Base-by-base conservation (phyloP, 2,329 filamentous ascomycete species). In the Ascomycota sp. region DNA sequence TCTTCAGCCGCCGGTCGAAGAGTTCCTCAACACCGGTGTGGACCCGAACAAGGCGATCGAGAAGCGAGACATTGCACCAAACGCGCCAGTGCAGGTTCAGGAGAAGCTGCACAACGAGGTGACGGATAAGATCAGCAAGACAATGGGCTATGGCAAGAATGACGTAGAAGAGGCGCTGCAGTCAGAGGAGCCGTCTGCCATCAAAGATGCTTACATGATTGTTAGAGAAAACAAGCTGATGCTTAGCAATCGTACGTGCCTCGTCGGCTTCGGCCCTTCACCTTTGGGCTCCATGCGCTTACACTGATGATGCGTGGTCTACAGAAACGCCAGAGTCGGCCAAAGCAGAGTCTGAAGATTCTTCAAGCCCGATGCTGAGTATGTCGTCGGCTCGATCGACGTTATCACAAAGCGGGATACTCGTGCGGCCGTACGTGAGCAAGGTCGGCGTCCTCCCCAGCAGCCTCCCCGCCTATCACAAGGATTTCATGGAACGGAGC, bases 171-270 rank as follows among this genome's bases (percentile, higher is more conserved):
- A 95, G 54, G 86, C 89, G 16, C 61, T 98, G 40, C 76, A 78
- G 47, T 83, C 82, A 36, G 74, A 89, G 35, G 89, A 98, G 52
- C 89, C 89, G 9, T 95, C 84, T 37, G 84, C 89, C 9, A 93
- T 98, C 62, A 98, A 98, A 58, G 89, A 98, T 56, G 89, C 89
- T 1, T 98, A 95, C 58, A 75, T 93, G 57, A 98, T 98, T 52
- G 82, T 98, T 24, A 73, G 86, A 35, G 89, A 98, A 55, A 95
- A 95, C 51, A 89, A 93, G 53, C 69, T 95, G 51, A 95, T 95
- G 84, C 79, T 84, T 52, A 76, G 75, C 36, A 92, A 83, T 52
- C 83, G 81, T 91, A 62, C 71, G 80, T 72, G 33, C 8, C 8
- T 13, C 32, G 11, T 25, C 7, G 35, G 10, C 41, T 12, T 38